Evolutionary conservation across 441 rosid species (phyloP).

Genomic region (Populus hybrid): DNA sequence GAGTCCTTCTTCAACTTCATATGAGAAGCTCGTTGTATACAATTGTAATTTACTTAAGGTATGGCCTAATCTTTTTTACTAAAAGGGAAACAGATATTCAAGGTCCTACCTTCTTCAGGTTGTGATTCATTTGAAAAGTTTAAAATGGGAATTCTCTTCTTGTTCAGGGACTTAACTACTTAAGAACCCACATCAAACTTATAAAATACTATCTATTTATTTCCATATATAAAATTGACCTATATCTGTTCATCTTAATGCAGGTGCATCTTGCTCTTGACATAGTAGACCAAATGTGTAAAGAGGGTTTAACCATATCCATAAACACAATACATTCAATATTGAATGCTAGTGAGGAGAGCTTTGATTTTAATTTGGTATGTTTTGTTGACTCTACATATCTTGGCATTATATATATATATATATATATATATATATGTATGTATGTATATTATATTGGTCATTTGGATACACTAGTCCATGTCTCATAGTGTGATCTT

Average conservation of each 20-base stretch:
- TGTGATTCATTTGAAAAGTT: not conserved
- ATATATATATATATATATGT: too few species aligned
- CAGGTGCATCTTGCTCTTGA: constrained; percentile 82
- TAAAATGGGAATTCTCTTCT: not conserved
- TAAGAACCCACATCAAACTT: not conserved
- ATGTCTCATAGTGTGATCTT: not conserved
- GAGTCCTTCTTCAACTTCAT: constrained; percentile 49
- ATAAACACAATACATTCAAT: constrained; percentile 44
- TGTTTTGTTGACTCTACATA: constrained; percentile 7
- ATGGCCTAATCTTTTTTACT: constrained; percentile 19
- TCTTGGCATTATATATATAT: not conserved
- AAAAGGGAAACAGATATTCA: constrained; percentile 1
- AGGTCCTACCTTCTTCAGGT: not conserved
- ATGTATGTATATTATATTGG: constrained; percentile 5
- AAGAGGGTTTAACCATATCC: constrained; percentile 48
- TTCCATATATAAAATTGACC: constrained; percentile 10
- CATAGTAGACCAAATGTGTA: constrained; percentile 60
- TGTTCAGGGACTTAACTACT: not conserved
- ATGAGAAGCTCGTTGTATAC: constrained; percentile 52
- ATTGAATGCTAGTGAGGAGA: constrained; percentile 48
- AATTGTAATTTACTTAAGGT: constrained; percentile 60
- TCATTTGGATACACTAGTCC: not conserved
- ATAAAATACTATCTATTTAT: constrained; percentile 5
- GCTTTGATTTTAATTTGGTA: constrained; percentile 70
- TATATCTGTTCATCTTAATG: constrained; percentile 18